phyloP scores from a whole-genome alignment of 495 filamentous ascomycete genomes.

The Lichenothelia convexa region DNA sequence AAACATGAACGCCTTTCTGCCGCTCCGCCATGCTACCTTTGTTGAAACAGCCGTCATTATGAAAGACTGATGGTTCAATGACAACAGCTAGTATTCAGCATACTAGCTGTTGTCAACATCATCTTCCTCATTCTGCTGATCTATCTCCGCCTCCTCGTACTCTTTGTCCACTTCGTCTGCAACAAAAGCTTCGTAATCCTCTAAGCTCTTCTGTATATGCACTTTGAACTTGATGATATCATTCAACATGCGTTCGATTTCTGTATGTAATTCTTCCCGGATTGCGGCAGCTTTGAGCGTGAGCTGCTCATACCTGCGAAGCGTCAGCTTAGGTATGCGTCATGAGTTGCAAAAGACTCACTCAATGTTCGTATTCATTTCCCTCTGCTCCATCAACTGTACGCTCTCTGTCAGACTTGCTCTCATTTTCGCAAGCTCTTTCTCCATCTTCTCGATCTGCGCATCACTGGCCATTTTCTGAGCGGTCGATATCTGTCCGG shows the following conservation, averaged over 20 bases:
- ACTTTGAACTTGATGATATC: conserved; percentile 98
- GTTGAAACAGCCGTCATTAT: no score
- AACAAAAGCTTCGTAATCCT: conserved; percentile 84
- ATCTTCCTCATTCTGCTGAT: not conserved
- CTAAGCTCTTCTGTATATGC: conserved; percentile 76
- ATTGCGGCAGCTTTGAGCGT: conserved; percentile 65
- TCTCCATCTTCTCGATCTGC: conserved; percentile 97
- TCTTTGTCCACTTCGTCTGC: conserved; percentile 81
- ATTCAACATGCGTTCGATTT: conserved; percentile 88
- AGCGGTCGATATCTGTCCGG: conserved; percentile 43
- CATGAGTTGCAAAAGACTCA: conserved; percentile 22
- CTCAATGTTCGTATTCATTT: conserved; percentile 95
- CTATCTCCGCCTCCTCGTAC: conserved; percentile 21
- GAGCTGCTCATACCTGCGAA: conserved; percentile 64
- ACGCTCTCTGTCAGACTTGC: conserved; percentile 69
- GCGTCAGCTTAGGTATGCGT: not conserved
- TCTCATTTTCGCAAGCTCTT: conserved; percentile 85
- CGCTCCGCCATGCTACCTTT: no score
- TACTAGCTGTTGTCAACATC: not conserved
- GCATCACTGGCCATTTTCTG: conserved; percentile 76
- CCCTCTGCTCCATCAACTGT: conserved; percentile 80
- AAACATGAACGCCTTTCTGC: no score
- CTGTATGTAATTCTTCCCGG: conserved; percentile 85
- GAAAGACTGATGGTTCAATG: no score
- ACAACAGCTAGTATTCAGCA: no score